Percentiles rank a stretch among this genome's conserved stretches.
Evolutionary conservation across 1,139 yeast genomes (phyloP).

Genomic region (Diutina rugosa): DNA sequence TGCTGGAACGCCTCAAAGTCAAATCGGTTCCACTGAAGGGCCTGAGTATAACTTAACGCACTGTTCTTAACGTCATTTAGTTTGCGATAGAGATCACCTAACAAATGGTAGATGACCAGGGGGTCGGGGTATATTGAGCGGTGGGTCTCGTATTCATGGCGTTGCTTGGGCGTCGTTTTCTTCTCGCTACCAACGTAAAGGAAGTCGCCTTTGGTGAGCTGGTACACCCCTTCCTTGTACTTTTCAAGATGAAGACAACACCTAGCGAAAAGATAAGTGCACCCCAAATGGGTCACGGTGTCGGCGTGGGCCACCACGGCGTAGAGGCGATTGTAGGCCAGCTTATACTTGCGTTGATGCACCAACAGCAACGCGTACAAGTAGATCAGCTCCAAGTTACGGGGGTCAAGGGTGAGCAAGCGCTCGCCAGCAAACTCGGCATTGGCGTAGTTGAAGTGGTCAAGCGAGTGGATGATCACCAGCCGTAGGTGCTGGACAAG

Average conservation of each 20-base stretch:
- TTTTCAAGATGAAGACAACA: conserved; percentile 46
- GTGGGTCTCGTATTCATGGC: conserved; percentile 21
- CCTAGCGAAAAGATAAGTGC: conserved; percentile 57
- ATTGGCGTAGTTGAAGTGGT: conserved; percentile 51
- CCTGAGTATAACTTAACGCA: conserved; percentile 52
- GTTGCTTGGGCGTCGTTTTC: conserved; percentile 9
- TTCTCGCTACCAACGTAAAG: conserved; percentile 19
- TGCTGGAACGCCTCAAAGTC: conserved; percentile 82
- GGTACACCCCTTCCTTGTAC: conserved; percentile 52
- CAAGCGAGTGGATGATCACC: conserved; percentile 54
- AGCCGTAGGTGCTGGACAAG: conserved; percentile 24
- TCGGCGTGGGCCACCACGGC: conserved; percentile 9
- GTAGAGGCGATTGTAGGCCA: conserved; percentile 42
- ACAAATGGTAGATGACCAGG: conserved; percentile 48
- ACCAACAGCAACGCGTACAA: conserved; percentile 51
- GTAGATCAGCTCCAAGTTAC: conserved; percentile 42
- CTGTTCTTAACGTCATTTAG: conserved; percentile 46
- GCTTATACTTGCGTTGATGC: conserved; percentile 41
- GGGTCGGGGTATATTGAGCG: conserved; percentile 43
- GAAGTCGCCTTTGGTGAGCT: conserved; percentile 25
- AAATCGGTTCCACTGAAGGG: conserved; percentile 62
- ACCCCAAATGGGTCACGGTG: conserved; percentile 41
- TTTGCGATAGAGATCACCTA: conserved; percentile 58
- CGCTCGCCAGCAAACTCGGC: conserved; percentile 80
- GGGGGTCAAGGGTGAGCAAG: conserved; percentile 41